Percentiles rank a stretch among this genome's conserved stretches.
Evolutionary conservation across 345 rosid genomes (phyloP).

Genomic region (Clausena lansium): DNA sequence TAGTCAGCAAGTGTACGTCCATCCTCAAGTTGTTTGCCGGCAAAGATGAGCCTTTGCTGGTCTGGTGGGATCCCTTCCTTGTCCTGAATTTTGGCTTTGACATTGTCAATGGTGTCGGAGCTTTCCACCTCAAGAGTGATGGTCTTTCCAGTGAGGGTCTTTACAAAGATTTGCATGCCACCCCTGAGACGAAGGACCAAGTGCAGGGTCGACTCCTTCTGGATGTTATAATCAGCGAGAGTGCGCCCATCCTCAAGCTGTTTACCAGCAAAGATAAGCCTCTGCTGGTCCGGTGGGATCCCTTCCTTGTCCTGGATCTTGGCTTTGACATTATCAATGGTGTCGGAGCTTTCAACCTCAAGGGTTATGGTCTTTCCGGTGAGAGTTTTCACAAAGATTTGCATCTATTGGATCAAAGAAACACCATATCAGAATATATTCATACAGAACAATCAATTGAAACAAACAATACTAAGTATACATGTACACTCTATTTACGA

Average conservation of each 20-base stretch:
- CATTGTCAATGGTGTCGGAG: slow-evolving; percentile 22
- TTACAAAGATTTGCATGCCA: slow-evolving; percentile 31
- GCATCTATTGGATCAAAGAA: slow-evolving; percentile 6
- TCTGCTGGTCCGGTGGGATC: slow-evolving; percentile 24
- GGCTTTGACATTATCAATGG: slow-evolving; percentile 18
- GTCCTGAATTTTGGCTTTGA: slow-evolving; percentile 24
- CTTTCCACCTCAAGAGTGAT: slow-evolving; percentile 25
- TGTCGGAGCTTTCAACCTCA: slow-evolving; percentile 22
- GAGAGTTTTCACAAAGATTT: slow-evolving; percentile 24
- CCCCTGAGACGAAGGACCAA: slow-evolving; percentile 26
- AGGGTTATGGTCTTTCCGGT: slow-evolving; percentile 23
- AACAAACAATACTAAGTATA: not conserved
- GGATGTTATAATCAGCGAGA: slow-evolving; percentile 12
- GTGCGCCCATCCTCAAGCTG: slow-evolving; percentile 21
- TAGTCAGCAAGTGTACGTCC: slow-evolving; percentile 29
- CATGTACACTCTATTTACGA: not conserved
- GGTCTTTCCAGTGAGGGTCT: slow-evolving; percentile 28
- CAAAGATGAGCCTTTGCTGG: slow-evolving; percentile 28
- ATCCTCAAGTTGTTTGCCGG: slow-evolving; percentile 32
- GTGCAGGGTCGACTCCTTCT: slow-evolving; percentile 20
- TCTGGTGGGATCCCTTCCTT: slow-evolving; percentile 30
- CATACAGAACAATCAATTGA: too few species aligned
- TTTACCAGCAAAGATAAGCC: slow-evolving; percentile 18
- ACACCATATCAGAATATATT: not conserved
- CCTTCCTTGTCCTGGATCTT: slow-evolving; percentile 24